A percentile compares a stretch with the other conserved stretches of the same genome.
These are phyloP conservation scores for Taiozyma onychis DNA, from an alignment of 1,139 yeast species.

Conservation along the genomic window DNA sequence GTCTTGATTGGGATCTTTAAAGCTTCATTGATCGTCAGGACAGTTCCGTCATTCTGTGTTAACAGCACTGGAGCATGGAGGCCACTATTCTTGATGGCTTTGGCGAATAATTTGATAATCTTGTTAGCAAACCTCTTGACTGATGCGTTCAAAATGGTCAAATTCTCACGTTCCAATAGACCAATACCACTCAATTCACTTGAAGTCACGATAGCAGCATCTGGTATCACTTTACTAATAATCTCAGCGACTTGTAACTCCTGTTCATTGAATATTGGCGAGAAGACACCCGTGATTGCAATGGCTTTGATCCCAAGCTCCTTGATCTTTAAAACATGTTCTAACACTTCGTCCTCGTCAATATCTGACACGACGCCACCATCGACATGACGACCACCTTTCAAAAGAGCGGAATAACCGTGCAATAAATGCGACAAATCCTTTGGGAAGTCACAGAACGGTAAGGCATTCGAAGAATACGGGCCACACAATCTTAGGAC, in stretches of 20 bases:
- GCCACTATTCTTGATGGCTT: constrained; percentile 28
- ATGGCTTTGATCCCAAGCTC: constrained; percentile 28
- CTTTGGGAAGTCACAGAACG: constrained; percentile 37
- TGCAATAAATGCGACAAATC: constrained; percentile 29
- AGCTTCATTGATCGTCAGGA: constrained; percentile 32
- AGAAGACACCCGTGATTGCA: constrained; percentile 35
- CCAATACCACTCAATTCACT: constrained; percentile 36
- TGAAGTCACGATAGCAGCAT: constrained; percentile 32
- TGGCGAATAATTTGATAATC: constrained; percentile 31
- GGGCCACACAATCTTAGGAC: constrained; percentile 36
- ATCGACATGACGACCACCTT: constrained; percentile 38
- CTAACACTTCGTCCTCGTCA: constrained; percentile 28
- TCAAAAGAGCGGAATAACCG: constrained; percentile 30
- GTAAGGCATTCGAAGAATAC: constrained; percentile 31
- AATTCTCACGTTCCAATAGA: constrained; percentile 37
- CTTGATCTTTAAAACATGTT: constrained; percentile 28
- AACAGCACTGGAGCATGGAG: constrained; percentile 33
- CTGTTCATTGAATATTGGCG: constrained; percentile 32
- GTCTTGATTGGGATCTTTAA: constrained; percentile 35
- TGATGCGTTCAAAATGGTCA: constrained; percentile 37
- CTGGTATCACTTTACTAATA: constrained; percentile 27
- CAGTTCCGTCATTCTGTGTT: constrained; percentile 42
- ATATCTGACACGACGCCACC: constrained; percentile 30
- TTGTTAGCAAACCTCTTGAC: constrained; percentile 34
- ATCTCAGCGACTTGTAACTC: constrained; percentile 30